Evolutionary conservation across 208 protist genomes (phyloP).

Genomic region (Acanthamoeba lenticulata): DNA sequence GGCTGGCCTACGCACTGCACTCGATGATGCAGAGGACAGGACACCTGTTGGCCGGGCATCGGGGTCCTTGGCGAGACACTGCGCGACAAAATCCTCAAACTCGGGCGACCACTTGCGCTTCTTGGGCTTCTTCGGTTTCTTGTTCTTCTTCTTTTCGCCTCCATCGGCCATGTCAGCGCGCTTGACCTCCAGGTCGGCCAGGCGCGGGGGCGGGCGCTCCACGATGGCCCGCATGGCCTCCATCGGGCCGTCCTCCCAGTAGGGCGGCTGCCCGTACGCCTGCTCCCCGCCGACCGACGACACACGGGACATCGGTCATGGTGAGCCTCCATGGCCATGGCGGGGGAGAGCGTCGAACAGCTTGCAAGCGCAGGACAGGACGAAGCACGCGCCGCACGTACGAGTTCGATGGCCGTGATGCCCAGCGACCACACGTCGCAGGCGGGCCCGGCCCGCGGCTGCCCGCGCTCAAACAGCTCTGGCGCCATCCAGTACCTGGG

Average conservation of each 20-base stretch:
- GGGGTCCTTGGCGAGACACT: constrained; percentile 66
- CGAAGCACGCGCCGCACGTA: background rate
- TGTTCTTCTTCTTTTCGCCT: background rate
- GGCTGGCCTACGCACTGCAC: background rate
- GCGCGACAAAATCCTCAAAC: constrained; percentile 65
- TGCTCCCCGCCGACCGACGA: background rate
- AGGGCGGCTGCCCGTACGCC: constrained; percentile 4
- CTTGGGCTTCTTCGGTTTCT: no score
- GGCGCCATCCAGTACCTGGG: constrained; percentile 67
- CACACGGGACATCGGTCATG: background rate
- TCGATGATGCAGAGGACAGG: no score
- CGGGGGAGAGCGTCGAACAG: no score
- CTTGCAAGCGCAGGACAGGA: background rate
- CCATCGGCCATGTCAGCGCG: background rate
- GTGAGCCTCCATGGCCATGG: no score
- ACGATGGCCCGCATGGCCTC: constrained; percentile 37
- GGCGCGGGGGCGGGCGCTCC: constrained; percentile 19
- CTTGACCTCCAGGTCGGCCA: background rate
- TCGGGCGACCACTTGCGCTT: constrained; percentile 59
- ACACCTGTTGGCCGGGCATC: constrained; percentile 49
- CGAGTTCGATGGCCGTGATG: constrained; percentile 44
- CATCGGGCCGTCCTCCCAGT: constrained; percentile 54
- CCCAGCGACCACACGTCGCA: background rate
- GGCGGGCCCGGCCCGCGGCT: constrained; percentile 20
- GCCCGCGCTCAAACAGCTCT: constrained; percentile 63